Base-by-base conservation (phyloP, 1,284 basidiomycete species). In the Apiotrichum sp. region DNA sequence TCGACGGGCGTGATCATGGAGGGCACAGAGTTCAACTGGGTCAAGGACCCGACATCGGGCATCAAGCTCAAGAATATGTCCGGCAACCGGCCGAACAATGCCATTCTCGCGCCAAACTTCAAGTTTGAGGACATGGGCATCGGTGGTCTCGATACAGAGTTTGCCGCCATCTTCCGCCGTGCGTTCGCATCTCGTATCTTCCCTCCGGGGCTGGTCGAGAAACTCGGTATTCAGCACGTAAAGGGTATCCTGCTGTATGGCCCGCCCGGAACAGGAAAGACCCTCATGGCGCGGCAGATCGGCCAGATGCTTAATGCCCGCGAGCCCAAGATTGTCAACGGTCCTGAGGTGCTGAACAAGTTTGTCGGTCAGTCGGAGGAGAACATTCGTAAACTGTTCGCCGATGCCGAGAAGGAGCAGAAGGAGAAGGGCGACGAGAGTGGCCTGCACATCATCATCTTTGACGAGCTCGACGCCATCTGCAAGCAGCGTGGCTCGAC, bases 91-190 rank as follows among this genome's bases (percentile, higher is more conserved):
- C 86, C 92, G 4, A 85, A 93, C 11, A 98, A 98, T 72, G 93
- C 95, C 0, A 97, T 99, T 67, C 81, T 99, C 8, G 87, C 93
- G 1, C 92, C 96, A 3, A 98, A 98, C 78, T 99, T 99, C 84
- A 98, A 96, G 77, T 99, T 99, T 65, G 90, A 97, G 72, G 96
- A 99, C 75, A 98, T 99, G 95, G 96, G 96, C 32, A 98, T 99
- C 68, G 96, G 96, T 72, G 96, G 96, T 72, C 81, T 99, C 42
- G 96, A 99, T 75, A 81, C 84, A 7, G 96, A 99, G 72, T 99
- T 99, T 71, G 85, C 85, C 56, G 86, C 91, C 55, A 99, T 99
- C 72, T 99, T 99, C 80, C 89, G 96, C 74, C 88, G 96, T 71
- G 96, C 96, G 0, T 99, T 99, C 73, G 95, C 96, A 0, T 93